Evolutionary conservation across 2,329 filamentous ascomycete genomes (phyloP).

Genomic region (Trichoderma sp.): DNA sequence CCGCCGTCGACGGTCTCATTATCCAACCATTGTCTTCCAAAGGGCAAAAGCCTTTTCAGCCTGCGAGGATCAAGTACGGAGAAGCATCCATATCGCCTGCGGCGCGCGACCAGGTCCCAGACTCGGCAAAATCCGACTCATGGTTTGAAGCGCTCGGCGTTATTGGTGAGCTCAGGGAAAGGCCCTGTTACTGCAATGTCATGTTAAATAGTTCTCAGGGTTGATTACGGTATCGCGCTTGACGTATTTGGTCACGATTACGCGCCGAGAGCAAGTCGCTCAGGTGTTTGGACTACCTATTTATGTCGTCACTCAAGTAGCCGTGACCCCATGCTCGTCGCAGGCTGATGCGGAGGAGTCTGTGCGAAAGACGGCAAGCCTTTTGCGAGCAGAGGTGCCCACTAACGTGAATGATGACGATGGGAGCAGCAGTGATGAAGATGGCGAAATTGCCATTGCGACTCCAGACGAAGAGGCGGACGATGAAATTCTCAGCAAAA

Average conservation of each 20-base stretch:
- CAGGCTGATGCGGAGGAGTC: slow-evolving; percentile 73
- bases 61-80: slow-evolving; percentile 72
- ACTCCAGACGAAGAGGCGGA: slow-evolving; percentile 42
- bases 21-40: slow-evolving; percentile 71
- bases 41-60: slow-evolving; percentile 58
- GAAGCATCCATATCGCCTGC: slow-evolving; percentile 54
- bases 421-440: slow-evolving; percentile 56
- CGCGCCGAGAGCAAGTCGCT: slow-evolving; percentile 83
- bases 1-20: slow-evolving; percentile 80
- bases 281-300: slow-evolving; percentile 80
- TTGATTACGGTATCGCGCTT: slow-evolving; percentile 80
- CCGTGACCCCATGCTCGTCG: slow-evolving; percentile 84
- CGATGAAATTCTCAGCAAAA: slow-evolving; percentile 49
- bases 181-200: neutral
- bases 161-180: slow-evolving; percentile 51
- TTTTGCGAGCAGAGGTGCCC: slow-evolving; percentile 46
- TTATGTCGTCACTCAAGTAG: slow-evolving; percentile 86
- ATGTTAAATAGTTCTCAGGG: slow-evolving; percentile 55
- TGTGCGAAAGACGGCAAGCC: slow-evolving; percentile 62
- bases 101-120: slow-evolving; percentile 51
- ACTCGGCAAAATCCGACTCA: slow-evolving; percentile 49
- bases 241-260: slow-evolving; percentile 86
- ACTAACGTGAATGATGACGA: slow-evolving; percentile 48
- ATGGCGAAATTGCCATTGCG: slow-evolving; percentile 42
- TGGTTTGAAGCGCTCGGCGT: slow-evolving; percentile 65